Evolutionary conservation across 2,329 filamentous ascomycete species (phyloP), one percentile per base, ranked within the genome.

Genomic region (Cryphonectria nitschkei): DNA sequence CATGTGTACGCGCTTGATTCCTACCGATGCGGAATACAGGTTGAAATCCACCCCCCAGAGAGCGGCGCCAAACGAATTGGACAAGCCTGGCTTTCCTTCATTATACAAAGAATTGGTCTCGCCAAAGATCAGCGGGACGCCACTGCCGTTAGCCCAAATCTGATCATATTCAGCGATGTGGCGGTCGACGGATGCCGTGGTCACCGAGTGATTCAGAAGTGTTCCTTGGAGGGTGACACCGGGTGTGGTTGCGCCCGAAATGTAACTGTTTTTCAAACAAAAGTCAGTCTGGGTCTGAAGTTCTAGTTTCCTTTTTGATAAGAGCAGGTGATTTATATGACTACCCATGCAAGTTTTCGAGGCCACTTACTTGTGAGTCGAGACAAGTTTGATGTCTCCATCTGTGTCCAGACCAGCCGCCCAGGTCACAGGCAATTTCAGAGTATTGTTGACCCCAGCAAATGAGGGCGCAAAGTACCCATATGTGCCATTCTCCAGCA

Each of bases 41-140:
- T 86, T 86, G 80, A 90, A 91, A 78, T 91, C 89, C 16, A 90
- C 76, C 34, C 83, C 87, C 89, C 89, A 91, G 26, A 91, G 85
- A 13, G 89, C 88, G 13, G 89, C 89, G 50, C 89, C 89, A 76
- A 91, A 92, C 0, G 87, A 83, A 79, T 91, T 89, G 54, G 87
- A 90, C 26, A 91, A 81, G 0, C 89, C 88, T 0, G 88, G 86
- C 7, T 83, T 83, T 68, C 89, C 89, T 79, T 91, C 82, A 77
- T 88, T 87, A 79, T 87, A 90, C 13, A 91, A 83, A 9, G 86
- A 89, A 78, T 91, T 91, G 65, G 84, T 84, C 80, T 91, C 88
- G 72, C 87, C 87, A 1, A 90, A 81, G 72, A 90, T 86, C 73
- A 87, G 87, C 0, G 87, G 86, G 3, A 86, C 81, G 2, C 75